Conservation (phyloP, 164 flowering plant genomes). For the Warburgia ugandensis region DNA sequence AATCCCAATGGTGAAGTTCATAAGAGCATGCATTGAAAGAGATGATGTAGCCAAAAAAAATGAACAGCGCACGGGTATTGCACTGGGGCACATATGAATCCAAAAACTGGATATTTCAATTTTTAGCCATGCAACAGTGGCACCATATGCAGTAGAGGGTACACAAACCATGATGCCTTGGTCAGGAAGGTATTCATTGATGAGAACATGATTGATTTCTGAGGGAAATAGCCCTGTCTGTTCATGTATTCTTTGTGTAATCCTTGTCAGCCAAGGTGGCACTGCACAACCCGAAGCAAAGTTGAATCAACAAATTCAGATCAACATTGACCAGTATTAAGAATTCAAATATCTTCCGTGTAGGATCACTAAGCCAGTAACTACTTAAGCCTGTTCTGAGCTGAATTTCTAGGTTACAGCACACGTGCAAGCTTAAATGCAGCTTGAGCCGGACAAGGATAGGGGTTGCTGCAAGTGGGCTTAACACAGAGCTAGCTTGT, state of each 20-base stretch:
- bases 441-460: too few species aligned
- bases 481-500: too few species aligned
- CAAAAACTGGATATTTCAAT: background rate
- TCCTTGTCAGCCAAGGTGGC: conserved; percentile 66
- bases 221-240: conserved; percentile 69
- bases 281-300: conserved; percentile 41
- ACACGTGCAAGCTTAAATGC: too few species aligned
- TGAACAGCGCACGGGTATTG: too few species aligned
- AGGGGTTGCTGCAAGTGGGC: too few species aligned
- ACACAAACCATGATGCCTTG: conserved; percentile 97
- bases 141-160: background rate
- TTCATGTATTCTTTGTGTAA: conserved; percentile 49
- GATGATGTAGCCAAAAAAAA: background rate
- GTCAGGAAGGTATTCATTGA: conserved; percentile 85
- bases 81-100: too few species aligned
- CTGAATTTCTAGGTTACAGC: too few species aligned
- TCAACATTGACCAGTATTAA: too few species aligned
- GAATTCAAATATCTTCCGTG: too few species aligned
- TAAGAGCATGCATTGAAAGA: background rate
- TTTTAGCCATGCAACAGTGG: background rate
- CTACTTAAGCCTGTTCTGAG: too few species aligned
- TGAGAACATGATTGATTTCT: conserved; percentile 84
- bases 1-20: background rate
- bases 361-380: too few species aligned
- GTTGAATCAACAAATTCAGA: background rate